Evolutionary conservation across 2,329 filamentous ascomycete species (phyloP).

Genomic region (Cytospora mali): DNA sequence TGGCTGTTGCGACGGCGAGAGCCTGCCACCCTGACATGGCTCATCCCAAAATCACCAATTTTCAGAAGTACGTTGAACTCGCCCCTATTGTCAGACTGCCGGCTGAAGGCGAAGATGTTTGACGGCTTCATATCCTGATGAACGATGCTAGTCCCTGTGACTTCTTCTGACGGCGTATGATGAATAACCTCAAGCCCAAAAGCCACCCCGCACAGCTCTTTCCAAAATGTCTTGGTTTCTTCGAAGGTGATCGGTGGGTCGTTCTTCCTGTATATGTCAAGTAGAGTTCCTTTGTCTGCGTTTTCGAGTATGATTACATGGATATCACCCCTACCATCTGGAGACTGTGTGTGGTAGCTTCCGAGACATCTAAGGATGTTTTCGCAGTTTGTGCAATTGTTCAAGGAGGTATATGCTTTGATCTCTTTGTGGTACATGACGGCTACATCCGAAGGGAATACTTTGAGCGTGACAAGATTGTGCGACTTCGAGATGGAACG

Average conservation of each 20-base stretch:
- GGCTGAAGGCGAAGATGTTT: background rate
- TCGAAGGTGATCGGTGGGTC: background rate
- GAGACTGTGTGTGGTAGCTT: background rate
- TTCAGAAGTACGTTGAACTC: background rate
- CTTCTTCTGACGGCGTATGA: background rate
- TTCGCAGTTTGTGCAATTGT: background rate
- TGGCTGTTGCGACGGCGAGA: background rate
- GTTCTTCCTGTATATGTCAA: background rate
- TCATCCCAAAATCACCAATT: constrained; percentile 8
- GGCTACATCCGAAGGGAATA: background rate
- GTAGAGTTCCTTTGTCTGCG: background rate
- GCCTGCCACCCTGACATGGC: background rate
- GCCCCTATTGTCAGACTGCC: fast-evolving
- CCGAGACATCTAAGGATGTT: background rate
- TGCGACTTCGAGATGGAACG: background rate
- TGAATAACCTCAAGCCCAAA: background rate
- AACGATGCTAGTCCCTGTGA: background rate
- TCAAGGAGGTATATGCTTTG: background rate
- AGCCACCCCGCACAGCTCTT: background rate
- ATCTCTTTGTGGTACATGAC: background rate
- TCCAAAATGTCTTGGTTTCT: constrained; percentile 5
- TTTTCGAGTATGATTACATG: constrained; percentile 4
- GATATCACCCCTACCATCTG: background rate
- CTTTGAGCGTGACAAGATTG: background rate
- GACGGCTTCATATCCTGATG: constrained; percentile 12